Evolutionary conservation across 2,329 filamentous ascomycete genomes (phyloP).

Genomic region (Diplocarpon rosae): DNA sequence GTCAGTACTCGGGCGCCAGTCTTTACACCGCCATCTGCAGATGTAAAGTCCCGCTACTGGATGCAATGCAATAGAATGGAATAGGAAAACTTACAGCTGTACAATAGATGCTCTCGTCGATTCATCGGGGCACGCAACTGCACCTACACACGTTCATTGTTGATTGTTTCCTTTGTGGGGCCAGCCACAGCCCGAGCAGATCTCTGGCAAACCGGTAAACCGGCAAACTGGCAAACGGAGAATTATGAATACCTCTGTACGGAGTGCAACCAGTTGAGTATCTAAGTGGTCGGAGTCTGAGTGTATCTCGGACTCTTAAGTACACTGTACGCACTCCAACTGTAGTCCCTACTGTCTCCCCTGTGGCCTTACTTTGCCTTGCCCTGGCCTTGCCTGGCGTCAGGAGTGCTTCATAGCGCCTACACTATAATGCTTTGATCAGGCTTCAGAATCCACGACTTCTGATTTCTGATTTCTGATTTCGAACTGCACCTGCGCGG

Average conservation of each 20-base stretch:
- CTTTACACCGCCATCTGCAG: constrained; percentile 5
- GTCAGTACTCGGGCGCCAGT: neutral
- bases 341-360: too few species aligned
- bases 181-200: constrained; percentile 3
- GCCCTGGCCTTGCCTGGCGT: too few species aligned
- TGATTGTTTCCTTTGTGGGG: constrained; percentile 18
- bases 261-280: neutral
- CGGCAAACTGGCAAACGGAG: constrained; percentile 17
- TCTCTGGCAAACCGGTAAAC: constrained; percentile 14
- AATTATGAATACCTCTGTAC: constrained; percentile 5
- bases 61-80: constrained; percentile 1
- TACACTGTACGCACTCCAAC: too few species aligned
- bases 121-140: constrained; percentile 2
- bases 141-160: too few species aligned
- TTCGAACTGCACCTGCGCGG: constrained; percentile 1
- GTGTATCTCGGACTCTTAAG: too few species aligned
- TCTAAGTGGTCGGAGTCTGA: too few species aligned
- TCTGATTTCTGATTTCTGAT: neutral
- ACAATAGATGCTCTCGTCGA: too few species aligned
- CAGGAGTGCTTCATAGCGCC: constrained; percentile 15
- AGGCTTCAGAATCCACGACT: constrained; percentile 15
- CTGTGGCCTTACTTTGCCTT: too few species aligned
- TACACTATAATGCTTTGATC: constrained; percentile 19
- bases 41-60: constrained; percentile 21
- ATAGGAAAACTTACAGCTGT: constrained; percentile 3